A percentile compares a stretch with the other conserved stretches of the same genome.
Conservation (phyloP, 1,139 yeast species). For the Yamadazyma friedrichii region DNA sequence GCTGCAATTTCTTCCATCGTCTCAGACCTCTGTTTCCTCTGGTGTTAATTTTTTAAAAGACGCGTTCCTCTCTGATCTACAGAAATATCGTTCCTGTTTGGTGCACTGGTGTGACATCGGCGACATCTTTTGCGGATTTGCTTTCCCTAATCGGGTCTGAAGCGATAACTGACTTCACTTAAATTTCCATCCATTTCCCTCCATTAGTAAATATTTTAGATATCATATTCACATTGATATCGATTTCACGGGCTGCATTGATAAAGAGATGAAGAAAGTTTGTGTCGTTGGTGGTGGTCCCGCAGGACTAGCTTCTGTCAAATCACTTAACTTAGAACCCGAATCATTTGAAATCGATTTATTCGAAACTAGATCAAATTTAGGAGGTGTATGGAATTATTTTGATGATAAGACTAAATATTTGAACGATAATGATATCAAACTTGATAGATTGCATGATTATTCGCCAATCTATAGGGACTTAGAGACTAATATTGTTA, state of each 20-base stretch:
- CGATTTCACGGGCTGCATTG: neutral
- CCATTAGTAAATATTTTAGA: neutral
- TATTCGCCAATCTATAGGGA: slow-evolving; percentile 47
- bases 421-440: slow-evolving; percentile 29
- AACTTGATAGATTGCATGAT: slow-evolving; percentile 20
- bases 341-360: slow-evolving; percentile 33
- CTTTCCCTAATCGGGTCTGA: neutral
- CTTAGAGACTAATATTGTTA: slow-evolving; percentile 47
- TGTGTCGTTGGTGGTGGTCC: slow-evolving; percentile 53
- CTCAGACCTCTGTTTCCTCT: too few relatives aligned
- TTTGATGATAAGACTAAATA: slow-evolving; percentile 23
- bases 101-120: neutral
- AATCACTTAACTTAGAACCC: slow-evolving; percentile 44
- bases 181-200: too few relatives aligned
- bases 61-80: slow-evolving; percentile 4
- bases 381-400: slow-evolving; percentile 55
- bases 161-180: neutral
- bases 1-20: slow-evolving; percentile 28
- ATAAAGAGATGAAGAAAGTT: slow-evolving; percentile 1
- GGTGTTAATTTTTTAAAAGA: slow-evolving; percentile 4
- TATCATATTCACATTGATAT: neutral
- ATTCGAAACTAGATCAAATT: slow-evolving; percentile 37
- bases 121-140: neutral
- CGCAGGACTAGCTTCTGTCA: slow-evolving; percentile 48
- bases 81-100: neutral